Percentiles rank a stretch among this genome's conserved stretches.
These are phyloP conservation scores for Cordyceps cateniannulata DNA, from an alignment of 2,329 filamentous ascomycete species.

Conservation along the genomic window DNA sequence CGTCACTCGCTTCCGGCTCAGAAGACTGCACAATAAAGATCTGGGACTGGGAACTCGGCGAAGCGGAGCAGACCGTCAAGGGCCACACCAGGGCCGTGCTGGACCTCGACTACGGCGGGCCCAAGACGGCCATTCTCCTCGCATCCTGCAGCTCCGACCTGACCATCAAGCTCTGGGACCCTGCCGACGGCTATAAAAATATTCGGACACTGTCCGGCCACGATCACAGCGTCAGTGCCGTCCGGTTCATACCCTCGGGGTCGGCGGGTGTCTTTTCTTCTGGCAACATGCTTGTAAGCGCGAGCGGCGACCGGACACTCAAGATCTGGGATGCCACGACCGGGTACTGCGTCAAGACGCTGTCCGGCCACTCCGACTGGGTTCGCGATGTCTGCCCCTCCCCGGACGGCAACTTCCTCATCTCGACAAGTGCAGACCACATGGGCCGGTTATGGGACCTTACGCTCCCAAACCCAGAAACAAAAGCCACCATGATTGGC, in stretches of 20 bases:
- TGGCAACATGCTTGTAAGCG: conserved; percentile 78
- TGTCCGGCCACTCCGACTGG: conserved; percentile 81
- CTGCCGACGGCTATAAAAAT: conserved; percentile 88
- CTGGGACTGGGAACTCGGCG: conserved; percentile 94
- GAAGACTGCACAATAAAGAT: conserved; percentile 94
- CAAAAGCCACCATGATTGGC: conserved; percentile 72
- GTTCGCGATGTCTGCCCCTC: conserved; percentile 84
- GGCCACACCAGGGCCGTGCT: conserved; percentile 85
- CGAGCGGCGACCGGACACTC: conserved; percentile 77
- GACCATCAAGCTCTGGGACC: conserved; percentile 94
- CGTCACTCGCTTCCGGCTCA: conserved; percentile 80
- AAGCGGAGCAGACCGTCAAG: conserved; percentile 84
- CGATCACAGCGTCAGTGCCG: conserved; percentile 83
- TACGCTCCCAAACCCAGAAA: conserved; percentile 55
- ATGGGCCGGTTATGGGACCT: conserved; percentile 82
- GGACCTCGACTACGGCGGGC: conserved; percentile 86
- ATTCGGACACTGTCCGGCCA: conserved; percentile 86
- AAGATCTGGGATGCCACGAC: conserved; percentile 91
- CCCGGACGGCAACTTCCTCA: conserved; percentile 72
- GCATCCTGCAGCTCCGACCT: conserved; percentile 78
- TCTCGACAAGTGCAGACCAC: conserved; percentile 79
- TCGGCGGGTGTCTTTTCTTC: conserved; percentile 71
- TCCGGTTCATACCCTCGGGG: conserved; percentile 81
- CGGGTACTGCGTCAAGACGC: conserved; percentile 86
- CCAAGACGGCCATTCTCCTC: conserved; percentile 59